Evolutionary conservation across 2,329 filamentous ascomycete genomes (phyloP), one percentile per base, ranked within the genome.

Genomic region (Ascochyta fabae): DNA sequence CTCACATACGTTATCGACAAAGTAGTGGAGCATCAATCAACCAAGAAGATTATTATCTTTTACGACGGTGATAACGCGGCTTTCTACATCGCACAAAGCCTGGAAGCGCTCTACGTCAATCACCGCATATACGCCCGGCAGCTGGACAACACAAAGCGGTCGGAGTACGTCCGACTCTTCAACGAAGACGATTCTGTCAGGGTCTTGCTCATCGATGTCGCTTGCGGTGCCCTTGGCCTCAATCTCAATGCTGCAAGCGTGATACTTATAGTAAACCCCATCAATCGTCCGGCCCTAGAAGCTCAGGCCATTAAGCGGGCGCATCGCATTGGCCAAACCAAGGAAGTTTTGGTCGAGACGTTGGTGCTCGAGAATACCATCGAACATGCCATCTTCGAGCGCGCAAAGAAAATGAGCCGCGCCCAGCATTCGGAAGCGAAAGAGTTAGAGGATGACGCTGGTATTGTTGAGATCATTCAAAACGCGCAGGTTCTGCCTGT

Each of bases 301-400:
- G 92, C 90, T 1, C 94, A 98, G 74, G 94, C 94, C 0, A 91
- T 97, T 60, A 96, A 96, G 57, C 88, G 94, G 69, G 92, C 90
- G 0, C 89, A 96, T 62, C 84, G 94, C 12, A 96, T 97, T 65
- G 92, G 92, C 10, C 93, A 97, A 73, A 87, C 79, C 0, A 88
- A 85, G 56, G 85, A 87, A 0, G 93, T 97, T 0, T 86, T 86
- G 8, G 93, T 96, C 0, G 92, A 97, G 77, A 97, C 92, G 0
- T 78, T 97, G 1, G 88, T 97, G 0, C 78, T 97, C 6, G 84
- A 84, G 49, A 87, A 86, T 53, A 96, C 90, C 9, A 85, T 97
- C 9, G 94, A 97, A 68, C 91, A 97, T 72, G 85, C 88, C 15
- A 94, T 98, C 67, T 80, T 96, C 5, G 82, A 88, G 55, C 84